These are phyloP conservation scores for Mucor indicus DNA, from an alignment of 371 early-diverging fungal genomes.

Conservation along the genomic window DNA sequence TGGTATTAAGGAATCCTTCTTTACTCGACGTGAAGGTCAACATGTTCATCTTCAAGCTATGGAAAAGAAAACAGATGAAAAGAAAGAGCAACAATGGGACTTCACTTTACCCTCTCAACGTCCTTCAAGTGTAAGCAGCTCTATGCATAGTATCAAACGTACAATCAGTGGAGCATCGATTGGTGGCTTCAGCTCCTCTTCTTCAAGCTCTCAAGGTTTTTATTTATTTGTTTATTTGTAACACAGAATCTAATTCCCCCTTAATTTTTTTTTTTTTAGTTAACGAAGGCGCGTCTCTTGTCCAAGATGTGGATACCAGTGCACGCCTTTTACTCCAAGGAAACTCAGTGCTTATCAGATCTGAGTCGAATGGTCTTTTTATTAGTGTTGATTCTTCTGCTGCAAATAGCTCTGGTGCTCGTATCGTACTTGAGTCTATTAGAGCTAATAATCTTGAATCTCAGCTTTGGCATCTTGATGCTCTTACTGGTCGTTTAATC, in stretches of 20 bases:
- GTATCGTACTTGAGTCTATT: slow-evolving; percentile 33
- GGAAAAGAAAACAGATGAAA: slow-evolving; percentile 21
- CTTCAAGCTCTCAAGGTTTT: slow-evolving; percentile 1
- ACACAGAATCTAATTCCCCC: no score
- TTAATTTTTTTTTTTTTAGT: slow-evolving; percentile 14
- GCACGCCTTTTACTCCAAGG: no score
- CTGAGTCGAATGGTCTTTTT: slow-evolving; percentile 31
- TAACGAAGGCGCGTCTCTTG: no score
- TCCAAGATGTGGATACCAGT: no score
- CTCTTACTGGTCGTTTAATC: slow-evolving; percentile 36
- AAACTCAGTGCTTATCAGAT: no score
- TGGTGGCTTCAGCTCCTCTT: slow-evolving; percentile 13
- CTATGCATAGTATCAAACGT: slow-evolving; percentile 21
- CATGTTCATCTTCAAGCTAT: slow-evolving; percentile 42
- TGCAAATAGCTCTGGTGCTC: slow-evolving; percentile 19
- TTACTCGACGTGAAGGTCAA: slow-evolving; percentile 39
- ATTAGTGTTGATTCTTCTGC: slow-evolving; percentile 36
- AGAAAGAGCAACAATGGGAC: slow-evolving; percentile 47
- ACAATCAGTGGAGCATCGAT: slow-evolving; percentile 26
- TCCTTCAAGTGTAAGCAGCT: background rate
- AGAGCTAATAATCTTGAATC: slow-evolving; percentile 31
- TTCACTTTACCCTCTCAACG: slow-evolving; percentile 28
- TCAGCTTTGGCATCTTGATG: slow-evolving; percentile 56
- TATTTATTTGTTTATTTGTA: no score
- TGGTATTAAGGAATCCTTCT: slow-evolving; percentile 52